Percentiles rank a stretch among this genome's conserved stretches.
Conservation (phyloP, 768 basidiomycete species). For the Tremella fuciformis region DNA sequence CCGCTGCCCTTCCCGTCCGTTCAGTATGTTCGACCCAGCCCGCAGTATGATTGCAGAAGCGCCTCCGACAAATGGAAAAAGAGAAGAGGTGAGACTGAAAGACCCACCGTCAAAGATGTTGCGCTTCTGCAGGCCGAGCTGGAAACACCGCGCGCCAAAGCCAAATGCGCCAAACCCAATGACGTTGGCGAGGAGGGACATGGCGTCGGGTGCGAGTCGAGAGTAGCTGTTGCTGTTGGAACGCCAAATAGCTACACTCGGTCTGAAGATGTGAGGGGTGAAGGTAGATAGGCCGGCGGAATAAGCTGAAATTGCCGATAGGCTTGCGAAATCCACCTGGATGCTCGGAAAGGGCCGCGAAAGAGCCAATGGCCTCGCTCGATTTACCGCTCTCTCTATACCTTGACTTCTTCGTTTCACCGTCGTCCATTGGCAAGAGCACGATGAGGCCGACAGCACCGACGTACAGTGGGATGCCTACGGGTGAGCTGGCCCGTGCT, state of each 20-base stretch:
- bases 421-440: conserved; percentile 8
- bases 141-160: conserved; percentile 76
- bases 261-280: not conserved
- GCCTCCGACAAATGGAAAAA: too few species aligned
- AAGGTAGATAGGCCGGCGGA: not conserved
- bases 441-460: conserved; percentile 56
- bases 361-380: not conserved
- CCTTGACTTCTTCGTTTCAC: not conserved
- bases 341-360: conserved; percentile 1
- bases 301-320: not conserved
- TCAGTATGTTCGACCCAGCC: too few species aligned
- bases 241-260: not conserved
- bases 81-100: not conserved
- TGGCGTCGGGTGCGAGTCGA: conserved; percentile 25
- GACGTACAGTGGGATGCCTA: conserved; percentile 69
- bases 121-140: conserved; percentile 79
- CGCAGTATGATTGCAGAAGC: too few species aligned
- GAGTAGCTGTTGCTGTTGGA: not conserved
- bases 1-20: too few species aligned
- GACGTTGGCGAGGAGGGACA: conserved; percentile 76
- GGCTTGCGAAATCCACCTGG: conserved; percentile 3
- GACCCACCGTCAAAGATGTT: conserved; percentile 74
- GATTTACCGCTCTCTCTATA: not conserved
- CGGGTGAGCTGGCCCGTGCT: conserved; percentile 59
- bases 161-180: conserved; percentile 82